A percentile compares a stretch with the other conserved stretches of the same genome.
Evolutionary conservation across 208 protist genomes (phyloP).

Genomic region (Trypanosoma brucei): DNA sequence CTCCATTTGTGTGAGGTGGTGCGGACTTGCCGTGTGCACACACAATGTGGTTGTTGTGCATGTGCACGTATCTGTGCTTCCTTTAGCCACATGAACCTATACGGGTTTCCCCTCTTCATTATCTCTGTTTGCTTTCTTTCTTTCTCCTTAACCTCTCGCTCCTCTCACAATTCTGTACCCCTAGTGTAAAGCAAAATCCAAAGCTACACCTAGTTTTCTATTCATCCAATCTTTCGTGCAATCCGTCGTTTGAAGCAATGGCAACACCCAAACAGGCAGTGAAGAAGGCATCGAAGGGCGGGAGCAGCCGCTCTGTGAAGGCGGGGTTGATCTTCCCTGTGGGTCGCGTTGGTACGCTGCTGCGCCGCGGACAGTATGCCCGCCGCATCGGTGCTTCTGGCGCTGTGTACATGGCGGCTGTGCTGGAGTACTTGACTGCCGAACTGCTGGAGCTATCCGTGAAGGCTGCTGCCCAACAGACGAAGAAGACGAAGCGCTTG

Average conservation of each 20-base stretch:
- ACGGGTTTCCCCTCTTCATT: too few relatives aligned
- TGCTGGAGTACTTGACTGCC: conserved; percentile 97
- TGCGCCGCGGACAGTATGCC: conserved; percentile 95
- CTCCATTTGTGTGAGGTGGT: too few relatives aligned
- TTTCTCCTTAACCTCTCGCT: conserved; percentile 1
- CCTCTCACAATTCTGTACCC: not conserved
- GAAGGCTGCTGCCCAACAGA: conserved; percentile 66
- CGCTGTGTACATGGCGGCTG: conserved; percentile 98
- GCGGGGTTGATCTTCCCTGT: conserved; percentile 99
- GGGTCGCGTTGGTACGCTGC: conserved; percentile 94
- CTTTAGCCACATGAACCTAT: too few relatives aligned
- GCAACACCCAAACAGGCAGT: conserved; percentile 49
- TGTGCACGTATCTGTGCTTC: too few relatives aligned
- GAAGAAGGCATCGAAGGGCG: conserved; percentile 76
- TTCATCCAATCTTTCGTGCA: not conserved
- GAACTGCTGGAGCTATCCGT: conserved; percentile 83
- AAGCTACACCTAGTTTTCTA: not conserved
- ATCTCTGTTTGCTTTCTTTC: not conserved
- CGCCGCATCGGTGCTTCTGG: conserved; percentile 95
- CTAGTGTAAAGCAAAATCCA: not conserved
- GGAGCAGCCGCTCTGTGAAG: conserved; percentile 87
- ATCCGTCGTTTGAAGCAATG: conserved; percentile 19
- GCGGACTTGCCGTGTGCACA: too few relatives aligned
- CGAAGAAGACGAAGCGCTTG: conserved; percentile 67
- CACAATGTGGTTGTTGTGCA: too few relatives aligned